phyloP scores from a whole-genome alignment of 2,329 filamentous ascomycete genomes.

The Knoxdaviesia capensis region DNA sequence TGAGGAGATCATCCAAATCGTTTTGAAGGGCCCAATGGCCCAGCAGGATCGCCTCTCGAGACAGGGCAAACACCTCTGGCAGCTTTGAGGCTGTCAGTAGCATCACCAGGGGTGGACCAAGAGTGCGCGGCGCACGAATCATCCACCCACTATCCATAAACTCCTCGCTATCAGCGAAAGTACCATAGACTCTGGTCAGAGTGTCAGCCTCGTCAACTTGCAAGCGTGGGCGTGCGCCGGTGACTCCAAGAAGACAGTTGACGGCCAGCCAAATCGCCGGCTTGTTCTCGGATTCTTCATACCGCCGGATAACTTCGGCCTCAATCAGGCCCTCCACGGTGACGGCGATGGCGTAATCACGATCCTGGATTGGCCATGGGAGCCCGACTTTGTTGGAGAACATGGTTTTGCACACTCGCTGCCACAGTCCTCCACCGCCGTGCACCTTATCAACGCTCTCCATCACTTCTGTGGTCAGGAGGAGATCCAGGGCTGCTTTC shows the following conservation, averaged over 20 bases:
- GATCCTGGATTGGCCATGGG: neutral
- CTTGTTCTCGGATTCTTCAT: neutral
- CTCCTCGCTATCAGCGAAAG: too few relatives aligned
- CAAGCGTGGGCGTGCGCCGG: neutral
- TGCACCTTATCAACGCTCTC: neutral
- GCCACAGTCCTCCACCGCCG: slow-evolving; percentile 2
- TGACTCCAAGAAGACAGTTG: neutral
- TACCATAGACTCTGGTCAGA: too few relatives aligned
- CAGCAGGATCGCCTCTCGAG: neutral
- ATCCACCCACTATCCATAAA: too few relatives aligned
- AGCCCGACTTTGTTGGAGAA: neutral
- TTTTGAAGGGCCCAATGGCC: neutral
- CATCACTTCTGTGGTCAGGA: slow-evolving; percentile 1
- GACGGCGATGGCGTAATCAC: neutral
- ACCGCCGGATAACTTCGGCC: neutral
- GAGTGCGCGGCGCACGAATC: neutral
- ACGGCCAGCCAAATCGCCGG: slow-evolving; percentile 1
- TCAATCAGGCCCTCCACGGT: neutral
- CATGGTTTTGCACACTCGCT: neutral
- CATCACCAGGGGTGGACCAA: neutral
- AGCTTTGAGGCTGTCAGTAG: neutral
- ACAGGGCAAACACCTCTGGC: neutral
- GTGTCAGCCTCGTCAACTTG: too few relatives aligned
- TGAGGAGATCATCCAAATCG: neutral
- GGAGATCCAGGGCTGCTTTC: neutral